Evolutionary conservation across 2,329 filamentous ascomycete species (phyloP), one percentile per base, ranked within the genome.

Genomic region (Arthrobotrys iridis): DNA sequence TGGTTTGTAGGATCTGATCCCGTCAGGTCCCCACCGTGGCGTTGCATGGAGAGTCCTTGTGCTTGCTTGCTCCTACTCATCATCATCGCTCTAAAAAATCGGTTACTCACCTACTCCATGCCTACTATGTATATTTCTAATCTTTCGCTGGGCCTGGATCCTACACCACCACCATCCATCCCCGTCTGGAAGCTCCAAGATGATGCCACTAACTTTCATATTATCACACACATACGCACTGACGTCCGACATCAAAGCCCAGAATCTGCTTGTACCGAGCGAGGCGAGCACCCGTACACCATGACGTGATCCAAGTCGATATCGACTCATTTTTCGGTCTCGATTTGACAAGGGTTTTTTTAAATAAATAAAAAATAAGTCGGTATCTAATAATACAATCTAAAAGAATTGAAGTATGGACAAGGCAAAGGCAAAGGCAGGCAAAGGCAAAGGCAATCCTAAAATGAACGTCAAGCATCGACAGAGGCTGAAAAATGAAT

Each of bases 371-470:
- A n/a, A n/a, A n/a, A n/a, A 20, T 13, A 37, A 20, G 22, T 8
- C 22, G 41, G 43, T 52, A 55, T 74, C 68, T 74, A 74, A 75
- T 75, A 75, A 68, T 75, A 75, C 63, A 75, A 30, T 75, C 71
- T 75, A 75, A 26, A 24, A 65, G 46, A 75, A 59, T 28, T 22
- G 41, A 64, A 64, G 43, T 45, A 30, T 43, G 43, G 45, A 41
- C 15, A 52, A 60, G 40, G 41, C 40, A 46, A 45, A 60, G 33
- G 20, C 35, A 59, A 40, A 8, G 28, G 22, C 10, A 30, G n/a
- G n/a, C 4, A 33, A n/a, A 58, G 60, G 55, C 30, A 26, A 15
- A 55, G 28, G 24, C 13, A 43, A 74, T 48, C 62, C 62, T 67
- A 62, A 74, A n/a, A 65, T 37, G 63, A 62, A 58, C 24, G 62